Conservation (phyloP, 176 grass and related monocot genomes). For the Zizania latifolia region DNA sequence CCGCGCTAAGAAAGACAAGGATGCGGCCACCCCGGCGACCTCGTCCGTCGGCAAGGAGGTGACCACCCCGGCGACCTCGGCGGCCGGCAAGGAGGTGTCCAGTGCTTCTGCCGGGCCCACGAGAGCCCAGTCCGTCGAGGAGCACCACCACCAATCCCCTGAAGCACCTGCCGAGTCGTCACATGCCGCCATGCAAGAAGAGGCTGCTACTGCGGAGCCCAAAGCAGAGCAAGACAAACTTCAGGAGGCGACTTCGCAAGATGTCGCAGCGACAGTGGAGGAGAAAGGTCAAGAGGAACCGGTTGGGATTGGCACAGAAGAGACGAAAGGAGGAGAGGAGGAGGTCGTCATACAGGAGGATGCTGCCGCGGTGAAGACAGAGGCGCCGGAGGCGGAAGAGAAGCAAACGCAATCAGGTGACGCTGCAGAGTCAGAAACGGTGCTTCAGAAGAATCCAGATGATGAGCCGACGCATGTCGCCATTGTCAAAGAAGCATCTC, state of each 20-base stretch:
- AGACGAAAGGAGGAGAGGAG: neutral
- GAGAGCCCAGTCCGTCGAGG: neutral
- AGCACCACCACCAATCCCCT: neutral
- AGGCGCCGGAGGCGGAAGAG: constrained; percentile 10
- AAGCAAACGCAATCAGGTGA: neutral
- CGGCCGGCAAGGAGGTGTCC: neutral
- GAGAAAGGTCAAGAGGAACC: neutral
- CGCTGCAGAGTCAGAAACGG: neutral
- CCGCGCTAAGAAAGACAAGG: constrained; percentile 19
- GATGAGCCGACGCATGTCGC: neutral
- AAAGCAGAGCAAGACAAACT: neutral
- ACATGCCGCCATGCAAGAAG: neutral
- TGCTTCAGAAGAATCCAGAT: neutral
- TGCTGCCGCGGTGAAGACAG: neutral
- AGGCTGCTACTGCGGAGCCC: constrained; percentile 12
- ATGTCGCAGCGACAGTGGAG: neutral
- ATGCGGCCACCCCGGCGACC: neutral
- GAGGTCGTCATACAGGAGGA: neutral
- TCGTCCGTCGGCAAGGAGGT: neutral
- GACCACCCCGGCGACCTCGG: neutral
- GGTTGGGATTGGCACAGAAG: neutral
- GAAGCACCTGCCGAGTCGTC: constrained; percentile 5
- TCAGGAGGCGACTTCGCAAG: neutral
- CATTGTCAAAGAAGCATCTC: neutral
- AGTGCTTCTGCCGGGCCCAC: neutral